Evolutionary conservation across 2,329 filamentous ascomycete genomes (phyloP).

Genomic region (Metarhizium brunneum): DNA sequence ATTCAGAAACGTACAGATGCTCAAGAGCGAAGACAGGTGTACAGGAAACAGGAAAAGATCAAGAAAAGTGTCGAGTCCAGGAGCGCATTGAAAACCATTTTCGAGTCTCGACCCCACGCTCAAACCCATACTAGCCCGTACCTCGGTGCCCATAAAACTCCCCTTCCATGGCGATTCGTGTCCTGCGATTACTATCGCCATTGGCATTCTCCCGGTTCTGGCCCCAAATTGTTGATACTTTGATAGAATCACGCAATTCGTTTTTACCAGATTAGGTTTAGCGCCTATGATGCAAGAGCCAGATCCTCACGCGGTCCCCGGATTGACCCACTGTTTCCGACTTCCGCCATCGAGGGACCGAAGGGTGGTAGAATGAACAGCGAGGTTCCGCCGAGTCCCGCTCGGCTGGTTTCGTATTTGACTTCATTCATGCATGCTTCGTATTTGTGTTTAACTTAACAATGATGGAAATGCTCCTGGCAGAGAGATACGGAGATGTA

Average conservation of each 20-base stretch:
- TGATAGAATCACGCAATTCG: constrained; percentile 31
- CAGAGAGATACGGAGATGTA: no score
- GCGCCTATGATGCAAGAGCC: constrained; percentile 18
- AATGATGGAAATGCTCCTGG: no score
- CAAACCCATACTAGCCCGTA: background rate
- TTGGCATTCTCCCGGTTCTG: background rate
- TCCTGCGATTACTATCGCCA: background rate
- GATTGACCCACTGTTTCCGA: constrained; percentile 8
- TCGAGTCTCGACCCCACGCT: background rate
- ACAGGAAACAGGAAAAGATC: background rate
- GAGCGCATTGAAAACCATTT: background rate
- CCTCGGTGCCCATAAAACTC: constrained; percentile 5
- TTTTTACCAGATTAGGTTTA: constrained; percentile 21
- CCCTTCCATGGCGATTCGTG: constrained; percentile 5
- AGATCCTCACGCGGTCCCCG: constrained; percentile 7
- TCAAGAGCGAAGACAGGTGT: background rate
- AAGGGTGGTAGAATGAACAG: background rate
- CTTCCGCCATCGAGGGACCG: constrained; percentile 4
- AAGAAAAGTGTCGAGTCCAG: background rate
- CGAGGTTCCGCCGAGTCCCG: constrained; percentile 8
- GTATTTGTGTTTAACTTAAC: background rate
- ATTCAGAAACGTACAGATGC: background rate
- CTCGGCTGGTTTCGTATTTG: background rate
- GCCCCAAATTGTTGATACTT: constrained; percentile 25
- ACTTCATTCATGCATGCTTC: background rate